phyloP scores from a whole-genome alignment of 139 green algal species.

The Micractinium sp. region DNA sequence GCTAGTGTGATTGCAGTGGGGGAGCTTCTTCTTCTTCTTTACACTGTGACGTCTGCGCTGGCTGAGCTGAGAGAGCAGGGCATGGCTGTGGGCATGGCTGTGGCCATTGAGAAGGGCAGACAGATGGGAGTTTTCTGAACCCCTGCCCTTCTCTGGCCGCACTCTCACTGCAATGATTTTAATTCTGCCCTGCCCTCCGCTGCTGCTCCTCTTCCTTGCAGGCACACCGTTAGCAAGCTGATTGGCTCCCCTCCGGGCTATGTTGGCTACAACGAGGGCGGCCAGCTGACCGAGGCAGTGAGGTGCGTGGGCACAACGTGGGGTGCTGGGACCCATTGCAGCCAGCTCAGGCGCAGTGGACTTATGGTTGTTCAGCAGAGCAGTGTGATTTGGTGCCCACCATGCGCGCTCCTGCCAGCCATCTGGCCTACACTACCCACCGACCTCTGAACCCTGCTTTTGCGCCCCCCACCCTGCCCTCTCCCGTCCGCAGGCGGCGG shows the following conservation, averaged over 20 bases:
- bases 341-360: not conserved
- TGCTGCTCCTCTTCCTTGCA: not conserved
- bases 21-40: no score
- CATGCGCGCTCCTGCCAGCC: no score
- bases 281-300: slow-evolving; percentile 99
- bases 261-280: slow-evolving; percentile 98
- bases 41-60: no score
- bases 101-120: no score
- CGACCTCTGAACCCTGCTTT: no score
- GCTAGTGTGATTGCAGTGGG: not conserved
- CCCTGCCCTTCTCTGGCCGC: not conserved
- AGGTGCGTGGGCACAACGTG: slow-evolving; percentile 31
- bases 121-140: no score
- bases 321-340: no score
- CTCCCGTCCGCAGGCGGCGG: slow-evolving; percentile 54
- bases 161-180: not conserved
- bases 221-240: slow-evolving; percentile 98
- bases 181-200: not conserved
- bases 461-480: not conserved
- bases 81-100: no score
- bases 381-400: not conserved
- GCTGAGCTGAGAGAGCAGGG: no score
- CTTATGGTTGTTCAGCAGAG: not conserved
- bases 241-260: slow-evolving; percentile 99
- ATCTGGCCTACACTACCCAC: not conserved